Base-by-base conservation (phyloP, 2,329 filamentous ascomycete species). In the Elsinoe australis region DNA sequence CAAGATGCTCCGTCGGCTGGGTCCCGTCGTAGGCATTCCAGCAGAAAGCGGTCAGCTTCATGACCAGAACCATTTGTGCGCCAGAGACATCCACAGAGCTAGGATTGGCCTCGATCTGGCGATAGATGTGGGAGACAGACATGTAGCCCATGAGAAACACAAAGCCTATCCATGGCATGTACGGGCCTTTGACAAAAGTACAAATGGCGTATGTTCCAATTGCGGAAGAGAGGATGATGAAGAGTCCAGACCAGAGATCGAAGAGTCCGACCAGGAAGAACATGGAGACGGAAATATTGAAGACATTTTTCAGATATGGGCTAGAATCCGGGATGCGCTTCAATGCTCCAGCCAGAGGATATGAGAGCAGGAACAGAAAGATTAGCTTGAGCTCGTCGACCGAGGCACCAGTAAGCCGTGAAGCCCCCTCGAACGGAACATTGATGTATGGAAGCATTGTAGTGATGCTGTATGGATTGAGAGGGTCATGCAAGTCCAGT, bases 131-230 rank as follows among this genome's bases (percentile, higher is more conserved):
- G 64, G 80, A 94, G 59, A 90, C 65, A 36, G 89, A 90, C 83
- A 96, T 86, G 68, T 98, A 90, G 49, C 82, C 83, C 90, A 98
- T 96, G 50, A 95, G 71, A 61, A 94, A 95, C 42, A 87, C 73
- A 66, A 98, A 98, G 51, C 82, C 88, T 42, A 95, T 74, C 92
- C 92, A 98, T 70, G 92, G 92, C 92, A 98, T 98, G 63, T 90
- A 86, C 0, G 87, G 87, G 15, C 87, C 89, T 55, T 87, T 78
- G 35, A 96, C 71, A 63, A 82, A 89, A 56, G 83, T 80, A 46
- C 90, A 85, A 57, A 98, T 92, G 54, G 76, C 72, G 62, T 95
- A 98, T 44, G 86, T 79, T 42, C 80, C 89, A 14, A 75, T 78
- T 1, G 90, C 80, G 61, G 86, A 88, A 62, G 94, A 81, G 51